Percentiles rank a stretch among this genome's conserved stretches.
Evolutionary conservation across 2,329 filamentous ascomycete species (phyloP).

Genomic region (Diaporthe helianthi): DNA sequence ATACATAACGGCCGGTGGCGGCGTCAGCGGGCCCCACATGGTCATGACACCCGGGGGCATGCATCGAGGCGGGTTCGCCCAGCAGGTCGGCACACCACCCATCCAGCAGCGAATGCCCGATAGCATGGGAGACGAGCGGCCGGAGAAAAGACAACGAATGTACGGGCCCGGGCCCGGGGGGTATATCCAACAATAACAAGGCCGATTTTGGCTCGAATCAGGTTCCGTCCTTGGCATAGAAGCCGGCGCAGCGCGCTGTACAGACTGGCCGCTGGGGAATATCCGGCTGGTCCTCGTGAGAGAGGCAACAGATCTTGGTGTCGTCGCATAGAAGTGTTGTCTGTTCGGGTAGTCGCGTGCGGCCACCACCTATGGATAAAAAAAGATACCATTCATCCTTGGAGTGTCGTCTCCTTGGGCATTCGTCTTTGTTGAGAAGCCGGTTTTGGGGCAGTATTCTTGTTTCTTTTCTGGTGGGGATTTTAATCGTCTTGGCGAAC

Average conservation of each 20-base stretch:
- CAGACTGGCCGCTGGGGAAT: slow-evolving; percentile 14
- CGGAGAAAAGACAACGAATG: slow-evolving; percentile 61
- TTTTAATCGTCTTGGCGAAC: slow-evolving; percentile 11
- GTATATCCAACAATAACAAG: slow-evolving; percentile 48
- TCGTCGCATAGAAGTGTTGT: slow-evolving; percentile 12
- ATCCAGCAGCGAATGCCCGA: slow-evolving; percentile 46
- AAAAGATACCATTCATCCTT: slow-evolving; percentile 19
- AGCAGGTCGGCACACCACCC: slow-evolving; percentile 40
- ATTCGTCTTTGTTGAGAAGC: background rate
- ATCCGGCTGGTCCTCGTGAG: slow-evolving; percentile 12
- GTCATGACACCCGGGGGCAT: slow-evolving; percentile 47
- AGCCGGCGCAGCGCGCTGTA: slow-evolving; percentile 11
- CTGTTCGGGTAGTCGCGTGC: slow-evolving; percentile 13
- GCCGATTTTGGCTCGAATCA: slow-evolving; percentile 4
- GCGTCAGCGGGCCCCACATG: slow-evolving; percentile 51
- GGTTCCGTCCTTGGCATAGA: background rate
- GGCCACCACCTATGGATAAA: background rate
- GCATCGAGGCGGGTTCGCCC: slow-evolving; percentile 45
- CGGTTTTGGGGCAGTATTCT: background rate
- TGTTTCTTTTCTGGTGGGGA: background rate
- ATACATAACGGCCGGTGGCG: slow-evolving; percentile 50
- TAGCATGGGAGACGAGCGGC: slow-evolving; percentile 48
- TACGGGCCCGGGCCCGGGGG: slow-evolving; percentile 50
- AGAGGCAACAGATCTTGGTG: slow-evolving; percentile 1
- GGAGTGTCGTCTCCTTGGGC: background rate